phyloP scores from a whole-genome alignment of 805 yeast species.

The Starmerella apicola region DNA sequence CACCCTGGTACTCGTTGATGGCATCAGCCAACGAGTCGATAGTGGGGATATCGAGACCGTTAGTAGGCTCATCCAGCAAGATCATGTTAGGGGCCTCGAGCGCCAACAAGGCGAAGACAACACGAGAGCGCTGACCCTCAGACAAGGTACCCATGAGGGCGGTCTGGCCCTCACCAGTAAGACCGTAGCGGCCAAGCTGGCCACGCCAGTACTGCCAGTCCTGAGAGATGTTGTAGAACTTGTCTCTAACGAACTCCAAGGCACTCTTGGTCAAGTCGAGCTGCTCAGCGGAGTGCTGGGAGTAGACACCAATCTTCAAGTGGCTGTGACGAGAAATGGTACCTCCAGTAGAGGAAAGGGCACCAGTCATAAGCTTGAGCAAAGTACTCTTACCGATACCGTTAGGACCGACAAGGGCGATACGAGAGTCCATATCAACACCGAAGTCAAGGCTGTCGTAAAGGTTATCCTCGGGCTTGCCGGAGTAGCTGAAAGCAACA shows the following conservation, averaged over 20 bases:
- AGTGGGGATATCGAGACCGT: conserved; percentile 96
- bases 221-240: conserved; percentile 78
- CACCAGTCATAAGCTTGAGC: conserved; percentile 94
- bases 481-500: conserved; percentile 74
- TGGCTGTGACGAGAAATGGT: conserved; percentile 96
- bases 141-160: conserved; percentile 97
- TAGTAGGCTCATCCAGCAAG: conserved; percentile 97
- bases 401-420: conserved; percentile 95
- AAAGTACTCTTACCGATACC: conserved; percentile 98
- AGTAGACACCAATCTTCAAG: conserved; percentile 94
- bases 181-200: conserved; percentile 94
- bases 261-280: conserved; percentile 91
- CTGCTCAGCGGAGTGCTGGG: conserved; percentile 98
- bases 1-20: conserved; percentile 87
- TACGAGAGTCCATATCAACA: conserved; percentile 98
- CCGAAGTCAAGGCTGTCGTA: conserved; percentile 90
- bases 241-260: conserved; percentile 91
- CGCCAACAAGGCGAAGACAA: conserved; percentile 91
- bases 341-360: conserved; percentile 77
- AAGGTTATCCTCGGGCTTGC: conserved; percentile 69
- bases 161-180: conserved; percentile 98
- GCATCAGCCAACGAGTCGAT: conserved; percentile 97
- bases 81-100: conserved; percentile 90
- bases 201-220: conserved; percentile 95
- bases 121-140: conserved; percentile 99